Evolutionary conservation across 306 rosid genomes (phyloP), one percentile per base, ranked within the genome.

Genomic region (Begonia masoniana): DNA sequence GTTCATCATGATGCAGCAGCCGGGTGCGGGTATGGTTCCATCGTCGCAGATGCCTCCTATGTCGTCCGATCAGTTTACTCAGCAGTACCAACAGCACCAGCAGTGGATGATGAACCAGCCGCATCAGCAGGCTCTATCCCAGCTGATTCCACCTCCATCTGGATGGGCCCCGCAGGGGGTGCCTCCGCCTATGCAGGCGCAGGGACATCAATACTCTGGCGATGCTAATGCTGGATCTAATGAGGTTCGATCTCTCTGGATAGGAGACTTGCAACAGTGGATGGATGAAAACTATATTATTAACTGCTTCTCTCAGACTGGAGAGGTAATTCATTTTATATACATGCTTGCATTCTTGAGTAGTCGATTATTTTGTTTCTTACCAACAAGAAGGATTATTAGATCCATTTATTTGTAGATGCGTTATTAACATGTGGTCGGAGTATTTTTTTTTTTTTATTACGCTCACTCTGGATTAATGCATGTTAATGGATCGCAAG

Each of bases 181-280:
- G 8, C 35, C 76, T 8, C 52, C 61, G 52, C 69, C 59, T 13
- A 57, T 52, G 7, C 64, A 52, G 9, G 61, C 54, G 60, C 72
- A 60, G 65, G 10, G 63, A 5, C 79, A 65, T 66, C 77, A 64
- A 66, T 76, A 69, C 51, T 13, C 50, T 10, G 45, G 63, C 10
- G 41, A 43, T 0, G 15, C 49, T 15, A 47, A 12, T 45, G 49
- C 45, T 4, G 57, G 58, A 15, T 43, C 71, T 5, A 72, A 65
- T 7, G 88, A 81, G 77, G 66, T 81, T 62, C 83, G 74, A 24
- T 77, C 88, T 10, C 83, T 81, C 48, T 81, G 88, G 88, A 77
- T 81, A 69, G 88, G 88, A 1, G 83, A 81, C 74, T 59, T 81
- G 68, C 78, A 65, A 42, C 77, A 48, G 52, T 81, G 88, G 88